Percentiles rank a stretch among this genome's conserved stretches.
phyloP scores from a whole-genome alignment of 805 yeast genomes.

The Candida odintsovae region DNA sequence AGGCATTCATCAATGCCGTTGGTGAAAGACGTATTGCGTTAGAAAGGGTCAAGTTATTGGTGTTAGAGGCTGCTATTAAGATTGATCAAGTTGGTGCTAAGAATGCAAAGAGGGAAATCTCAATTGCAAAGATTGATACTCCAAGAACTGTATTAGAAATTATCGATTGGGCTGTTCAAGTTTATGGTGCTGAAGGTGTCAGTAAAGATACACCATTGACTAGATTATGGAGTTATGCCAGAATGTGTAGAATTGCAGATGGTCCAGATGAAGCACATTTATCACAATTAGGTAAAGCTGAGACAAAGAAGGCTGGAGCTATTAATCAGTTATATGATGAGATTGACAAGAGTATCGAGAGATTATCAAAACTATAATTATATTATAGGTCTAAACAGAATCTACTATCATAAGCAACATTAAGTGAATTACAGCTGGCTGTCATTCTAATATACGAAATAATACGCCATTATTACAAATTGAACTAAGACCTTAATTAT shows the following conservation, averaged over 20 bases:
- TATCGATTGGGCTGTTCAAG: conserved; percentile 58
- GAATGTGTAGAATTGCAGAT: conserved; percentile 60
- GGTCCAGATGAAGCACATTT: conserved; percentile 68
- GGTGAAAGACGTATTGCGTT: conserved; percentile 51
- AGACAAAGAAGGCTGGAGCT: conserved; percentile 31
- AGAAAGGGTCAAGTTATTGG: conserved; percentile 47
- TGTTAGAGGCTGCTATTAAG: conserved; percentile 54
- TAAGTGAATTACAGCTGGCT: conserved; percentile 1
- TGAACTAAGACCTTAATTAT: background rate
- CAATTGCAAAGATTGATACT: conserved; percentile 58
- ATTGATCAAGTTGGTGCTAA: conserved; percentile 51
- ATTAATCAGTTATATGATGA: conserved; percentile 30
- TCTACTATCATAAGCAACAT: background rate
- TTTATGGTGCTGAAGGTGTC: conserved; percentile 61
- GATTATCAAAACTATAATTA: conserved; percentile 14
- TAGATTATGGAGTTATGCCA: conserved; percentile 40
- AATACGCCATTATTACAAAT: background rate
- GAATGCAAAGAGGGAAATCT: conserved; percentile 48
- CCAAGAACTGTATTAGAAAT: conserved; percentile 49
- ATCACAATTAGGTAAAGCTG: conserved; percentile 47
- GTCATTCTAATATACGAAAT: background rate
- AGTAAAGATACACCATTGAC: conserved; percentile 58
- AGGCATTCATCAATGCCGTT: conserved; percentile 40
- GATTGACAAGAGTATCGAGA: conserved; percentile 13
- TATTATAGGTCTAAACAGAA: too few species aligned